Percentiles rank a stretch among this genome's conserved stretches.
phyloP scores from a whole-genome alignment of 208 protist genomes.

The Leishmania arabica region DNA sequence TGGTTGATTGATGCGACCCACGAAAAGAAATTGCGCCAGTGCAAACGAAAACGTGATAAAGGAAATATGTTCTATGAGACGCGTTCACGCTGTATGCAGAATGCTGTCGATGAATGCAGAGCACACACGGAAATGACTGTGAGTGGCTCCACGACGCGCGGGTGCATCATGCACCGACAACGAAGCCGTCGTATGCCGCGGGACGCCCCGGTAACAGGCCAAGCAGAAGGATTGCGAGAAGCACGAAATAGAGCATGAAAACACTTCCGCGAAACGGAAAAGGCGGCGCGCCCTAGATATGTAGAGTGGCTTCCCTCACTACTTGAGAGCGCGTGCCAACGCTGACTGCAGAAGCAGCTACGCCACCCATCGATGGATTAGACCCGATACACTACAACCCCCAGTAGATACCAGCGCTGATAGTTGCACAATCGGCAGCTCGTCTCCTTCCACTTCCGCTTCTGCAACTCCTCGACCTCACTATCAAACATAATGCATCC shows the following conservation, averaged over 20 bases:
- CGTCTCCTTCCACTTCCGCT: background rate
- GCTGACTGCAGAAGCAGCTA: background rate
- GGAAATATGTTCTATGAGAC: conserved; percentile 4
- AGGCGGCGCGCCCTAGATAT: background rate
- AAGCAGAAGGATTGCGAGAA: background rate
- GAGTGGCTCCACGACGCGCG: background rate
- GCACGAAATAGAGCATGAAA: background rate
- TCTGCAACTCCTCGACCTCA: too few relatives aligned
- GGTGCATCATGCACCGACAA: background rate
- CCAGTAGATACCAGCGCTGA: background rate
- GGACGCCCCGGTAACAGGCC: background rate
- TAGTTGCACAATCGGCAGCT: background rate
- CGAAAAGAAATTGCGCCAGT: background rate
- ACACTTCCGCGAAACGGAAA: background rate
- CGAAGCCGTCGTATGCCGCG: background rate
- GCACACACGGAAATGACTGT: background rate
- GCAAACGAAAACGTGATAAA: background rate
- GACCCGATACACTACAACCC: too few relatives aligned
- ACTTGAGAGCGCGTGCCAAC: background rate
- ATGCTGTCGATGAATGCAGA: background rate
- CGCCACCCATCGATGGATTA: background rate
- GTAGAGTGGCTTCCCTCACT: background rate
- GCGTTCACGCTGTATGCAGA: background rate
- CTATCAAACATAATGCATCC: too few relatives aligned
- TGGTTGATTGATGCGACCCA: conserved; percentile 22